Evolutionary conservation across 495 filamentous ascomycete species (phyloP).

Genomic region (Penicillium coffeae): DNA sequence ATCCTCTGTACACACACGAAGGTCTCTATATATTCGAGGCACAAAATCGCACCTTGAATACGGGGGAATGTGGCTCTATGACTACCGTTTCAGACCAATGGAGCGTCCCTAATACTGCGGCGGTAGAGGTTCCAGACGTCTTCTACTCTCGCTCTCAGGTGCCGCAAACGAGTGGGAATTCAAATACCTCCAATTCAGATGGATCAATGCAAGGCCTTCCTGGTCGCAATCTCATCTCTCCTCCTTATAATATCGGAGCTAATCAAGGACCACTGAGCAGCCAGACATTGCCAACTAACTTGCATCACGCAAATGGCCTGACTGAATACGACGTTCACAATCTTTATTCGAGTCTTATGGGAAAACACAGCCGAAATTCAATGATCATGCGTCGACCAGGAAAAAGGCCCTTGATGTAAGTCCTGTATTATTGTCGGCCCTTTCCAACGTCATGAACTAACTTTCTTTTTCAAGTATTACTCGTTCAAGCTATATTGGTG

Average conservation of each 20-base stretch:
- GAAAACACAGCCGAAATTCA: constrained; percentile 7
- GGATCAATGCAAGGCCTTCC: constrained; percentile 4
- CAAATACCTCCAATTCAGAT: not conserved
- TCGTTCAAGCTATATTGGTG: constrained; percentile 68
- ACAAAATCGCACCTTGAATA: not conserved
- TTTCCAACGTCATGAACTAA: not conserved
- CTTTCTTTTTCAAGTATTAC: too few species aligned
- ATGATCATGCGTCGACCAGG: constrained; percentile 14
- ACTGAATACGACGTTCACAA: constrained; percentile 21
- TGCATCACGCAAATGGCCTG: constrained; percentile 15
- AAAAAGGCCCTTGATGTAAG: constrained; percentile 59
- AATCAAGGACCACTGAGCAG: constrained; percentile 12
- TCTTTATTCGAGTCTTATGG: constrained; percentile 15
- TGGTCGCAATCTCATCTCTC: constrained; percentile 11
- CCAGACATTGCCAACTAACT: constrained; percentile 10
- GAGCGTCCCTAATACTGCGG: not conserved
- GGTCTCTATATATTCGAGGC: not conserved
- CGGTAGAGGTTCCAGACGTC: not conserved
- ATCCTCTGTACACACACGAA: not conserved
- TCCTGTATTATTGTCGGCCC: not conserved
- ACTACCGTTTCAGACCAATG: not conserved
- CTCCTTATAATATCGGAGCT: constrained; percentile 19
- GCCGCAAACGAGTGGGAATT: not conserved
- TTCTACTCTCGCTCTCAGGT: not conserved
- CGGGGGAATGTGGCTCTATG: not conserved